phyloP scores from a whole-genome alignment of 2,329 filamentous ascomycete genomes.

The Huntiella omanensis region DNA sequence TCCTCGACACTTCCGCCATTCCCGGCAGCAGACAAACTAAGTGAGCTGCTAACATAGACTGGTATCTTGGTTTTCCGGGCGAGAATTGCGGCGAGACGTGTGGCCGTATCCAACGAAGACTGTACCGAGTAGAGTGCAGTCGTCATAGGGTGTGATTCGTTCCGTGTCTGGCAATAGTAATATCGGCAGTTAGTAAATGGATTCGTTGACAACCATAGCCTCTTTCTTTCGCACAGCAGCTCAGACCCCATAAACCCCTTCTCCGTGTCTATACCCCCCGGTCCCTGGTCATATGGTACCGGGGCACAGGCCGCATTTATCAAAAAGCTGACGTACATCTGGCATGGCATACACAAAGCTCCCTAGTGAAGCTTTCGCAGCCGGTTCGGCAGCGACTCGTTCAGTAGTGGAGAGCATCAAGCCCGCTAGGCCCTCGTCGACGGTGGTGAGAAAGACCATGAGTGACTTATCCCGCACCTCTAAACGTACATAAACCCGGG shows the following conservation, averaged over 20 bases:
- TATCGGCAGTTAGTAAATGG: slow-evolving; percentile 4
- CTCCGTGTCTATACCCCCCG: too few species aligned
- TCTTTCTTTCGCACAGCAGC: too few species aligned
- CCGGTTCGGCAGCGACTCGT: too few species aligned
- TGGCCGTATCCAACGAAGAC: slow-evolving; percentile 68
- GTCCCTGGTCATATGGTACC: too few species aligned
- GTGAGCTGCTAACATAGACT: slow-evolving; percentile 80
- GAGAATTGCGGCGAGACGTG: slow-evolving; percentile 64
- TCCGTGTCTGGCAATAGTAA: slow-evolving; percentile 24
- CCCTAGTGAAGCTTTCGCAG: slow-evolving; percentile 38
- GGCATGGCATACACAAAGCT: slow-evolving; percentile 91
- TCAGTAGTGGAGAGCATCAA: slow-evolving; percentile 17
- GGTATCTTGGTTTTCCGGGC: slow-evolving; percentile 54
- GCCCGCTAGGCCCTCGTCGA: slow-evolving; percentile 28
- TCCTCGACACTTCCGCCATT: slow-evolving; percentile 74
- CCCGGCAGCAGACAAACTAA: slow-evolving; percentile 54
- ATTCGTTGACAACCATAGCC: neutral
- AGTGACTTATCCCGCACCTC: slow-evolving; percentile 38
- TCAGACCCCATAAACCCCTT: too few species aligned
- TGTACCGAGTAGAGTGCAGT: slow-evolving; percentile 64
- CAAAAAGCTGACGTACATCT: slow-evolving; percentile 41
- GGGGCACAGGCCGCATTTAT: neutral
- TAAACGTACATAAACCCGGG: slow-evolving; percentile 40
- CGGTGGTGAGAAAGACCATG: slow-evolving; percentile 41
- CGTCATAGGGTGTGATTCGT: slow-evolving; percentile 44